These are phyloP conservation scores for Aspergillus novoparasiticus DNA, from an alignment of 2,329 filamentous ascomycete genomes.

Conservation along the genomic window DNA sequence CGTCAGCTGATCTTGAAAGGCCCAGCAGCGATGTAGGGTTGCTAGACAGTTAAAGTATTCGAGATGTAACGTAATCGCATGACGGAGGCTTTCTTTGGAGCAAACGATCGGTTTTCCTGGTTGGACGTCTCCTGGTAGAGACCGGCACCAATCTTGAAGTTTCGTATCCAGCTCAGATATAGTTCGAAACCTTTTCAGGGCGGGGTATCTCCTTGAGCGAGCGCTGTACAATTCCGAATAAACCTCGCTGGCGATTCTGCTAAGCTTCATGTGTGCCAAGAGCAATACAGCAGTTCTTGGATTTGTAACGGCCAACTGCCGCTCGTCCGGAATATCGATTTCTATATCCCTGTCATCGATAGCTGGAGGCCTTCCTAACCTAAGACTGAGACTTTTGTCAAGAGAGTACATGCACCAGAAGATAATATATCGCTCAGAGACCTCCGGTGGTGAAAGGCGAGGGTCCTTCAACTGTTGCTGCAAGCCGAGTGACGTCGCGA, in stretches of 20 bases:
- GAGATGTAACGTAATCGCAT: background rate
- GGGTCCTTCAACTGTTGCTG: background rate
- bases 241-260: background rate
- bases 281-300: background rate
- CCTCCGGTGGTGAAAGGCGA: background rate
- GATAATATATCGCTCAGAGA: background rate
- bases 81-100: background rate
- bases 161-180: conserved; percentile 1
- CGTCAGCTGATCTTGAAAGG: background rate
- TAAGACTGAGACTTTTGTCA: conserved; percentile 1
- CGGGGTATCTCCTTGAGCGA: background rate
- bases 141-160: background rate
- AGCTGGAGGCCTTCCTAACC: background rate
- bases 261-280: background rate
- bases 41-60: conserved; percentile 1
- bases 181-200: conserved; percentile 1
- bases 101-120: background rate
- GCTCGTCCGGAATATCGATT: background rate
- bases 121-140: background rate
- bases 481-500: background rate
- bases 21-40: background rate
- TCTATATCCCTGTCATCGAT: background rate
- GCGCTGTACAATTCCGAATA: background rate
- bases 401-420: conserved; percentile 1
- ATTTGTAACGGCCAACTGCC: background rate